Conservation (phyloP, 176 grass and related monocot species). For the Guadua angustifolia region DNA sequence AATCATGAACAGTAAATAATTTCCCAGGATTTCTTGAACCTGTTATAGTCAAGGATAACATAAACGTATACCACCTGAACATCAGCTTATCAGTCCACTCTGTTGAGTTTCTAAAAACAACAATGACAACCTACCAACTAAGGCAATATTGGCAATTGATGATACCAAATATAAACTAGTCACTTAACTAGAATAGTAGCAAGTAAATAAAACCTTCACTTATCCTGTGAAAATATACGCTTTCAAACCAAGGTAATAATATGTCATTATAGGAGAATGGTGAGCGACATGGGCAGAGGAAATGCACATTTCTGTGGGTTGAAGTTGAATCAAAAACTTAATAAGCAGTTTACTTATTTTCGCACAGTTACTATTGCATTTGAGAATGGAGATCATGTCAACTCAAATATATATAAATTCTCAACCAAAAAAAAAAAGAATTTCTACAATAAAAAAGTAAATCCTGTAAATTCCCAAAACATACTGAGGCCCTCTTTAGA, state of each 20-base stretch:
- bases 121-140: conserved; percentile 11
- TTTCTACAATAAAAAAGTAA: background rate
- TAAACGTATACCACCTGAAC: background rate
- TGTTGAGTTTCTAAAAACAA: background rate
- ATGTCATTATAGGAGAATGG: background rate
- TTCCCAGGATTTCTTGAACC: conserved; percentile 3
- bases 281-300: background rate
- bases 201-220: conserved; percentile 20
- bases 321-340: background rate
- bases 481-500: background rate
- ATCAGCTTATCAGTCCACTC: background rate
- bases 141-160: background rate
- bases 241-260: conserved; percentile 3
- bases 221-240: background rate
- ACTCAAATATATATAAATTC: background rate
- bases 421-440: background rate
- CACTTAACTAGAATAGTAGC: background rate
- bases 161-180: conserved; percentile 4
- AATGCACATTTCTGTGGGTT: background rate
- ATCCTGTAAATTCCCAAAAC: conserved; percentile 16
- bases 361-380: background rate
- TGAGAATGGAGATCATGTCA: conserved; percentile 9
- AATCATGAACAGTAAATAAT: conserved; percentile 3
- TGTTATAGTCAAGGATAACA: conserved; percentile 18
- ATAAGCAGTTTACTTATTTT: background rate